A percentile compares a stretch with the other conserved stretches of the same genome.
Evolutionary conservation across 257 asterid genomes (phyloP).

Genomic region (Gentiana straminea): DNA sequence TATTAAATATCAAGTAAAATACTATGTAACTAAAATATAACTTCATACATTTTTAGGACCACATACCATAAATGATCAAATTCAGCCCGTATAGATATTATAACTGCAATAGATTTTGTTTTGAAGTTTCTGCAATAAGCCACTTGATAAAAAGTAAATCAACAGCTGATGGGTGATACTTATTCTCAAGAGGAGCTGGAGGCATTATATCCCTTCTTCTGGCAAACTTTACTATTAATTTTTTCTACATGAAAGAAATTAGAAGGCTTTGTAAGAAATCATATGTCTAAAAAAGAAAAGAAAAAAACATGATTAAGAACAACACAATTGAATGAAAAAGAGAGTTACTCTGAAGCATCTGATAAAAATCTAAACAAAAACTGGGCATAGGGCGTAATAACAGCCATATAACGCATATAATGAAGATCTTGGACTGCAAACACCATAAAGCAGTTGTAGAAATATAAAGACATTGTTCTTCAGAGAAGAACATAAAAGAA

Average conservation of each 20-base stretch:
- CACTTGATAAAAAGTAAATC: slow-evolving; percentile 83
- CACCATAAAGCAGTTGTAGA: slow-evolving; percentile 11
- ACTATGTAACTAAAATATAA: too few species aligned
- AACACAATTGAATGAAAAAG: slow-evolving; percentile 14
- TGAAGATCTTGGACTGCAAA: slow-evolving; percentile 81
- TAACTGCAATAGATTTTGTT: slow-evolving; percentile 58
- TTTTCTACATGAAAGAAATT: slow-evolving; percentile 35
- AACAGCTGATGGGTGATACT: slow-evolving; percentile 94
- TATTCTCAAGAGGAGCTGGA: slow-evolving; percentile 83
- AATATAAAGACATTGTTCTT: background rate
- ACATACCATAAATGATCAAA: too few species aligned
- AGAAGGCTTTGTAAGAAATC: background rate
- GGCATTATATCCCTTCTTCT: slow-evolving; percentile 94
- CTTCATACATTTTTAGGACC: too few species aligned
- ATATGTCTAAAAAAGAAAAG: slow-evolving; percentile 4
- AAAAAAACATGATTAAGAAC: too few species aligned
- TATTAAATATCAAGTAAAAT: too few species aligned
- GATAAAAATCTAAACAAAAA: slow-evolving; percentile 68
- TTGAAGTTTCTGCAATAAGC: slow-evolving; percentile 75
- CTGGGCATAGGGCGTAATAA: slow-evolving; percentile 80
- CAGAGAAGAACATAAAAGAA: background rate
- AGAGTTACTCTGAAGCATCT: slow-evolving; percentile 57
- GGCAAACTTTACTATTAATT: slow-evolving; percentile 51
- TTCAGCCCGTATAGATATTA: too few species aligned
- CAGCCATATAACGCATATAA: slow-evolving; percentile 92